Base-by-base conservation (phyloP, 225 moss, liverwort and hornwort genomes). In the Pleurozium schreberi region DNA sequence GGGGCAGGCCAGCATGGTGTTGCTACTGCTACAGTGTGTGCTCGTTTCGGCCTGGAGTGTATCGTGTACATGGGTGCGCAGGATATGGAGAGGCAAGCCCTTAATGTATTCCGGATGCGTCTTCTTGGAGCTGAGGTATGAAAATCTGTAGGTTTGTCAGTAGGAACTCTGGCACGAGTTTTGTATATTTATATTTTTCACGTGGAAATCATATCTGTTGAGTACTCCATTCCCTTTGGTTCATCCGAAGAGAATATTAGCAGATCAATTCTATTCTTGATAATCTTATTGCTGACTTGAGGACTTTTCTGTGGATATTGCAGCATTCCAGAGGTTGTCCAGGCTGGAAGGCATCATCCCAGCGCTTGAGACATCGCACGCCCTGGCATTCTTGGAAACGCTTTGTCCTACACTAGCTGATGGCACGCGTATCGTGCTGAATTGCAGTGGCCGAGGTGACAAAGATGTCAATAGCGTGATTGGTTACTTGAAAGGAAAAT, bases 1-100 rank as follows among this genome's bases (percentile, higher is more conserved):
- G 98, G 98, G 25, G 97, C 98, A 88, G 98, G 98, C 65, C 98
- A 98, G 94, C 98, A 98, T 62, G 98, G 98, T 61, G 98, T 98
- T 49, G 98, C 98, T 64, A 98, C 98, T 47, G 98, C 98, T 67
- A 96, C 98, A 26, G 98, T 97, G 27, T 98, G 98, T 84, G 98
- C 98, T 58, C 96, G 98, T 53, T 98, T 98, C 86, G 98, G 98
- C n/a, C 73, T 98, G 87, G 91, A 97, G 64, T 98, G 98, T 60
- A 85, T 97, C 38, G 96, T 98, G 25, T 98, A 98, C 91, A 98
- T 98, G 98, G 98, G 98, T 74, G 98, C 97, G 36, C 90, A 93
- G 64, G 98, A 98, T 80, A 98, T 98, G 97, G 97, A 98, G 91
- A 94, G 98, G 85, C 98, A 98, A 84, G 92, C 97, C 36, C 94